Base-by-base conservation (phyloP, 2,329 filamentous ascomycete genomes). In the Fusarium tricinctum region DNA sequence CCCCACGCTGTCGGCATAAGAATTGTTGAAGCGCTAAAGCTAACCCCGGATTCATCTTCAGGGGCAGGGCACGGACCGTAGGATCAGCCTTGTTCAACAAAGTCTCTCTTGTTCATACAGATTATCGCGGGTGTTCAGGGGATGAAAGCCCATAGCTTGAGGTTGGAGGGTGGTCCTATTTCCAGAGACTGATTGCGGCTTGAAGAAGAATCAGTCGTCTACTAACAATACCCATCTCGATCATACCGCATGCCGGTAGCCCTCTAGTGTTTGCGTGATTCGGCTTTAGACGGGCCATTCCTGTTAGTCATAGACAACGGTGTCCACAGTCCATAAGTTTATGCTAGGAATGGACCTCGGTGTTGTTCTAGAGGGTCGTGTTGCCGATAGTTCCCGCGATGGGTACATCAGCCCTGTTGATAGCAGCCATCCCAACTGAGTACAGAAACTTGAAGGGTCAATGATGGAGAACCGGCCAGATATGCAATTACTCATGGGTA, bases 1-100 rank as follows among this genome's bases (percentile, higher is more conserved):
- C 55, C 66, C 56, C 56, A 51, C 26, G 48, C 58, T 49, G 28
- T 20, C 44, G 50, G 53, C 46, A 65, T 60, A 38, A 45, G 48
- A 58, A 48, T 49, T 61, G 53, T 69, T 61, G 60, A 63, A 39
- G 52, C 66, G 53, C 61, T 57, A 64, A 40, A 58, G 44, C 66
- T 63, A 66, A 67, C 66, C 66, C 66, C 66, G 32, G 66, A 67
- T 66, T 69, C 50, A 54, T 52, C 56, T 42, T 66, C 55, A 69
- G 66, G 66, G 61, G 66, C 39, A 19, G 19, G 8, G 56, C 49
- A 67, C 50, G 35, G 60, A 32, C 58, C 58, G 51, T 19, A n/a
- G 22, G 15, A 10, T 63, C 26, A 62, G 20, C 57, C 54, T 45
- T 42, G 39, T 57, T 20, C 50, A 48, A 19, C 28, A 30, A 58